Base-by-base conservation (phyloP, 2,329 filamentous ascomycete species). In the Alternaria conjuncta region DNA sequence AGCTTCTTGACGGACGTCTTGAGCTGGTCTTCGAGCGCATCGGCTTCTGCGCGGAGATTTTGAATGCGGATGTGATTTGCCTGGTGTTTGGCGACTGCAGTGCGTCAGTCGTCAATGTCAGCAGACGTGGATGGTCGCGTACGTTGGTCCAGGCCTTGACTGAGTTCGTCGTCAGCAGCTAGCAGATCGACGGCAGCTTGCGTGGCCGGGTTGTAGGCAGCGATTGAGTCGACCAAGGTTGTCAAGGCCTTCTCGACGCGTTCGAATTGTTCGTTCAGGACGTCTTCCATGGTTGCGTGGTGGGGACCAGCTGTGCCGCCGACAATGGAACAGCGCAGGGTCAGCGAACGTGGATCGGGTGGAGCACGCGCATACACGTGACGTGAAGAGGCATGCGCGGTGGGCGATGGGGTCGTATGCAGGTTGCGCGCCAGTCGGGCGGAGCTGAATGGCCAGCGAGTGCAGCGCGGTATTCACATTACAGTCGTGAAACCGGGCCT, bases 141-240 rank as follows among this genome's bases (percentile, higher is more conserved):
- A 92, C 91, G 82, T 77, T 90, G 84, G 70, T 89, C 85, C 3
- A 96, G 83, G 5, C 90, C 88, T 67, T 85, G 82, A 70, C 84
- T 86, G 47, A 96, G 85, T 63, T 90, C 88, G 45, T 85, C 83
- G 75, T 96, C 92, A 23, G 92, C 92, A 8, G 85, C 83, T 18
- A 91, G 83, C 10, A 96, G 87, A 67, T 94, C 90, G 60, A 87
- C 83, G 6, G 90, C 91, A 25, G 90, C 87, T 36, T 84, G 80
- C 5, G 87, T 83, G 7, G 90, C 92, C 0, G 93, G 92, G 73
- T 94, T 93, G 81, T 94, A 95, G 68, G 93, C 92, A 6, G 92
- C 86, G 66, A 96, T 91, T 0, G 92, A 94, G 77, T 94, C 91
- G 70, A 94, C 90, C 32, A 96, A 84, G 26, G 84, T 88, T 12